Conservation (phyloP, 805 yeast genomes). For the Kodamaea kakaduensis region DNA sequence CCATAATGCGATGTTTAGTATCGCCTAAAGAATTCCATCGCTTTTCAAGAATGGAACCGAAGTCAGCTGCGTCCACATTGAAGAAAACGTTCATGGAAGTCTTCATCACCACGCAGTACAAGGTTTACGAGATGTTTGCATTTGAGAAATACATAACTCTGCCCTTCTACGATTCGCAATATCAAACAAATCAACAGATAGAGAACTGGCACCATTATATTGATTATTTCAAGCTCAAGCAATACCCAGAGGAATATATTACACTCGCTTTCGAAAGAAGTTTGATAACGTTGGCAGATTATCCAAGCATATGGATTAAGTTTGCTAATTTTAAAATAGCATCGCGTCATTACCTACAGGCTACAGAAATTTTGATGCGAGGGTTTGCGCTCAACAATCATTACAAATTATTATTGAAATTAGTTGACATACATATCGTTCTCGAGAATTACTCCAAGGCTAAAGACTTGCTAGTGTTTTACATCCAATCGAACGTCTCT, state of each 20-base stretch:
- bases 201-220: conserved; percentile 58
- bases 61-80: conserved; percentile 29
- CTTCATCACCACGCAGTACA: conserved; percentile 53
- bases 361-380: conserved; percentile 35
- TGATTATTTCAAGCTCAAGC: conserved; percentile 44
- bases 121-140: conserved; percentile 44
- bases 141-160: conserved; percentile 39
- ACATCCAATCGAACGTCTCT: conserved; percentile 18
- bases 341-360: conserved; percentile 26
- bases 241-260: conserved; percentile 21
- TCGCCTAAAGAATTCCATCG: conserved; percentile 16
- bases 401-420: conserved; percentile 31
- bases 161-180: conserved; percentile 35
- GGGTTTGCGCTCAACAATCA: conserved; percentile 29
- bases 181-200: conserved; percentile 43
- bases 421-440: conserved; percentile 44
- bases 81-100: conserved; percentile 49
- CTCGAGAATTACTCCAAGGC: conserved; percentile 36
- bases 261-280: conserved; percentile 46
- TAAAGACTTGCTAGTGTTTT: conserved; percentile 27
- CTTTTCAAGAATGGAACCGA: conserved; percentile 19
- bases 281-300: conserved; percentile 41
- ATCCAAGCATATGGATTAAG: conserved; percentile 48
- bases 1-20: conserved; percentile 16
- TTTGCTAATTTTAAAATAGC: conserved; percentile 41